A percentile compares a stretch with the other conserved stretches of the same genome.
phyloP scores from a whole-genome alignment of 306 rosid species.

The Quillaja saponaria region DNA sequence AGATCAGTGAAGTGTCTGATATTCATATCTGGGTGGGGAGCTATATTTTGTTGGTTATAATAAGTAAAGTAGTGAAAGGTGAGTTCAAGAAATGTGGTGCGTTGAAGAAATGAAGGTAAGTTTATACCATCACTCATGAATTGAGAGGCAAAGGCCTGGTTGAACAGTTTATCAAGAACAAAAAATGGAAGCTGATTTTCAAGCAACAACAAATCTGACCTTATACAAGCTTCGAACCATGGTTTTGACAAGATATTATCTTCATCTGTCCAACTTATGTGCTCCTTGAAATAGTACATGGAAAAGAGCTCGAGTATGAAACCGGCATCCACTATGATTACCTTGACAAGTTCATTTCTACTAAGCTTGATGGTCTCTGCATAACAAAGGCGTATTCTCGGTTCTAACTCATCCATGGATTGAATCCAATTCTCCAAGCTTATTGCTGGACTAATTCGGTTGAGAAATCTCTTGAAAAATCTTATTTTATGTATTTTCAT shows the following conservation, averaged over 20 bases:
- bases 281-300: neutral
- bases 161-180: neutral
- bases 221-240: neutral
- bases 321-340: neutral
- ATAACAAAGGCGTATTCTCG: neutral
- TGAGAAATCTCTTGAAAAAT: neutral
- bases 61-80: neutral
- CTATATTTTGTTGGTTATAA: neutral
- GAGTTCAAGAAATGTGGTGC: too few relatives aligned
- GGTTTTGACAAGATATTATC: neutral
- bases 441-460: neutral
- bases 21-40: neutral
- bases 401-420: neutral
- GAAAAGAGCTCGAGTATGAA: conserved; percentile 2
- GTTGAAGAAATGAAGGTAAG: too few relatives aligned
- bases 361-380: neutral
- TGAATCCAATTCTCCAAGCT: neutral
- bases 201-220: neutral
- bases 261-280: neutral
- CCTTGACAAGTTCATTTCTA: neutral
- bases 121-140: too few relatives aligned
- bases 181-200: conserved; percentile 13
- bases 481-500: neutral
- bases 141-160: neutral
- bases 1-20: neutral